Evolutionary conservation across 257 asterid genomes (phyloP).

Genomic region (Datura wrightii): DNA sequence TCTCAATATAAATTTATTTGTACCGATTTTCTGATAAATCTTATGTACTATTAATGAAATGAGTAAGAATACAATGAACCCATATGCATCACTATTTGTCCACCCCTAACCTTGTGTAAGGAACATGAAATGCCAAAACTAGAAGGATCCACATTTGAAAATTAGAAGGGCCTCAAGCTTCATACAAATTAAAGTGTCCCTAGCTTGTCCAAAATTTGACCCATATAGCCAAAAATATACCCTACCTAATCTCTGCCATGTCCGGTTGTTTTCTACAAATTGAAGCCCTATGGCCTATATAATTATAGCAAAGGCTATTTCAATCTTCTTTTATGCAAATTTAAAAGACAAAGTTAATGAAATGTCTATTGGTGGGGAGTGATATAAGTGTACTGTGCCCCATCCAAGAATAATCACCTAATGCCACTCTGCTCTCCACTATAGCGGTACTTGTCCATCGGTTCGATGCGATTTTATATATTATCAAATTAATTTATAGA

Average conservation of each 20-base stretch:
- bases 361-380: background rate
- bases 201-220: background rate
- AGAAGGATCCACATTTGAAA: background rate
- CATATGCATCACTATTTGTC: background rate
- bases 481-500: too few relatives aligned
- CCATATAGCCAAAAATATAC: background rate
- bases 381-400: constrained; percentile 1
- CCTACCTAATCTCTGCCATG: background rate
- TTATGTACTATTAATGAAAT: background rate
- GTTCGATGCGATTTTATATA: too few relatives aligned
- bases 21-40: too few relatives aligned
- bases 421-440: background rate
- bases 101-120: background rate
- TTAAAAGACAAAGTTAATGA: background rate
- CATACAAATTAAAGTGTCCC: background rate
- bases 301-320: background rate
- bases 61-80: background rate
- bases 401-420: background rate
- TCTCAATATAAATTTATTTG: too few relatives aligned
- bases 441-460: too few relatives aligned
- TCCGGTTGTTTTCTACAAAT: background rate
- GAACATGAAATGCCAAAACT: background rate
- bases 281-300: background rate
- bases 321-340: background rate
- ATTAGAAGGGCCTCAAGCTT: background rate